Evolutionary conservation across 1,284 basidiomycete genomes (phyloP), one percentile per base, ranked within the genome.

Genomic region (Pyrrhoderma lamaoense): DNA sequence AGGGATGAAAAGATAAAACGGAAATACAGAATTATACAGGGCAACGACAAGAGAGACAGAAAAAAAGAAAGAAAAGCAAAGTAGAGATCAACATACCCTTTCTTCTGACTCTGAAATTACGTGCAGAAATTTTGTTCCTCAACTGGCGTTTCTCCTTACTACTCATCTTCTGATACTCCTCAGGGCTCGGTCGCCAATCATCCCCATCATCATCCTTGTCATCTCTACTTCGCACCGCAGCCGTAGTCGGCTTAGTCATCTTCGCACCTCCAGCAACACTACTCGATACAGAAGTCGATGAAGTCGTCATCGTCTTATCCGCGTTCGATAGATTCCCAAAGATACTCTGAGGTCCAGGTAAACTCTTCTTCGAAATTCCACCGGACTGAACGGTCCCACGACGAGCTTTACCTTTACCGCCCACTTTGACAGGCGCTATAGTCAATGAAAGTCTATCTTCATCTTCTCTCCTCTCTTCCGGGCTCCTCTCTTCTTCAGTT

Each of bases 121-220:
- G 75, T 1, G 95, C 95, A 59, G 85, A 89, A 57, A 98, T 94
- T 81, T 98, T 98, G 74, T 98, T 98, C 53, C 95, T 72, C 37
- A 98, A 74, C 68, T 98, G 95, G 14, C 95, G 74, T 70, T 98
- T 98, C 71, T 98, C 94, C 71, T 97, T 98, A 64, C 83, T 88
- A 16, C 82, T 83, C 75, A 99, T 88, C 70, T 93, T 96, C 68
- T 90, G 87, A 73, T 97, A 97, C 60, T 95, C 93, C 60, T 97
- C 93, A 0, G 93, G 86, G 14, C 82, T 80, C 1, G 89, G 89
- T 51, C 86, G 75, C 86, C 87, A 89, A 57, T 88, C 86, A 50
- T 83, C 82, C 3, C 80, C 65, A 45, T 80, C 77, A 53, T 77
- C 67, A 42, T 80, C 70, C 55, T 78, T 67, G 37, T 70, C 57